Evolutionary conservation across 2,329 filamentous ascomycete species (phyloP).

Genomic region (Aspergillus novoparasiticus): DNA sequence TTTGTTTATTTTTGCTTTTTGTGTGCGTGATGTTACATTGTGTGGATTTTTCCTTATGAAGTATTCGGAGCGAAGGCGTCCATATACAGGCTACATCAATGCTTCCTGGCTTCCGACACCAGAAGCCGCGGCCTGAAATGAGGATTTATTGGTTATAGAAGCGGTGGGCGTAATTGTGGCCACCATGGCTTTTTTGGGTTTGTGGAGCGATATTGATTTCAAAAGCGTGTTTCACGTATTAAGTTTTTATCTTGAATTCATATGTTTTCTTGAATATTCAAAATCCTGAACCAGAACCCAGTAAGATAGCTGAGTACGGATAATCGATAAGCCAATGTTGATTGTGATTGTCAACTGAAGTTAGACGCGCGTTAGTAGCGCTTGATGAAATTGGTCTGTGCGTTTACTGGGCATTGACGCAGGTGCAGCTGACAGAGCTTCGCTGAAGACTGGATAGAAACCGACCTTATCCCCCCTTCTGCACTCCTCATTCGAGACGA

Average conservation of each 20-base stretch:
- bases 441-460: neutral
- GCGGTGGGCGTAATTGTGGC: slow-evolving; percentile 4
- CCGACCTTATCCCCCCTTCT: neutral
- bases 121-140: neutral
- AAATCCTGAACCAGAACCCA: neutral
- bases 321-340: neutral
- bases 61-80: slow-evolving; percentile 1
- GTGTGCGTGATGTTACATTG: neutral
- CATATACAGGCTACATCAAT: neutral
- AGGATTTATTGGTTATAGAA: slow-evolving; percentile 3
- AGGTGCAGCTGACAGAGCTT: slow-evolving; percentile 1
- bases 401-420: neutral
- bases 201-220: neutral
- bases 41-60: neutral
- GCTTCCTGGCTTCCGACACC: neutral
- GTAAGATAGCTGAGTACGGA: neutral
- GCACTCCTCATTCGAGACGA: neutral
- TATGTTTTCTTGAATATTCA: neutral
- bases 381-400: neutral
- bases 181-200: neutral
- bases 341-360: too few species aligned
- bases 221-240: neutral
- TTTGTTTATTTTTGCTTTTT: neutral
- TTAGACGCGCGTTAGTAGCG: neutral
- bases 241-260: neutral